These are phyloP conservation scores for Exophiala sp. DNA, from an alignment of 2,329 filamentous ascomycete species.

Conservation along the genomic window DNA sequence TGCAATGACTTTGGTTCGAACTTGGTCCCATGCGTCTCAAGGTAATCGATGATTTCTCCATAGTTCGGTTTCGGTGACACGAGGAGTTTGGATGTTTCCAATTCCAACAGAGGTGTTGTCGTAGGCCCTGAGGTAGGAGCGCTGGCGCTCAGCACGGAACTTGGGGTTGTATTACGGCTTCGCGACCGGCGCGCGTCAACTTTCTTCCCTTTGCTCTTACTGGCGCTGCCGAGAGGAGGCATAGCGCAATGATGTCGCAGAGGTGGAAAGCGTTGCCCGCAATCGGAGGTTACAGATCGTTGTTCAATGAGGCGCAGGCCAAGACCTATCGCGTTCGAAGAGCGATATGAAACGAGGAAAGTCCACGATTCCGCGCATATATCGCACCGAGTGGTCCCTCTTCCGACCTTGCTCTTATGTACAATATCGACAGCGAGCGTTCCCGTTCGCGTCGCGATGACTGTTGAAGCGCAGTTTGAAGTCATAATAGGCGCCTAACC, in stretches of 20 bases:
- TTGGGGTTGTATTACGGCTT: constrained; percentile 63
- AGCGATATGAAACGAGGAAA: no score
- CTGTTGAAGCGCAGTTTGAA: neutral
- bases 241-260: constrained; percentile 28
- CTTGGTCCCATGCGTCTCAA: constrained; percentile 47
- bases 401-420: no score
- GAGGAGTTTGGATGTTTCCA: constrained; percentile 48
- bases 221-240: constrained; percentile 38
- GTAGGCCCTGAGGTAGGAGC: constrained; percentile 34
- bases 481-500: neutral
- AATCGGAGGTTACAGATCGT: neutral
- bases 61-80: constrained; percentile 51
- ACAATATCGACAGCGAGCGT: no score
- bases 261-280: neutral
- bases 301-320: neutral
- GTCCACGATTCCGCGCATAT: no score
- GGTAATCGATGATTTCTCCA: constrained; percentile 56
- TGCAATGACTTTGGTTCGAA: constrained; percentile 48
- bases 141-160: constrained; percentile 51
- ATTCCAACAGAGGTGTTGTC: constrained; percentile 54
- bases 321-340: neutral
- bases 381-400: no score
- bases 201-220: constrained; percentile 52
- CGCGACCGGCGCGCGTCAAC: constrained; percentile 53
- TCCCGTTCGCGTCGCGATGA: neutral